Conservation (phyloP, 225 moss, liverwort and hornwort species). For the Pleurozium schreberi region DNA sequence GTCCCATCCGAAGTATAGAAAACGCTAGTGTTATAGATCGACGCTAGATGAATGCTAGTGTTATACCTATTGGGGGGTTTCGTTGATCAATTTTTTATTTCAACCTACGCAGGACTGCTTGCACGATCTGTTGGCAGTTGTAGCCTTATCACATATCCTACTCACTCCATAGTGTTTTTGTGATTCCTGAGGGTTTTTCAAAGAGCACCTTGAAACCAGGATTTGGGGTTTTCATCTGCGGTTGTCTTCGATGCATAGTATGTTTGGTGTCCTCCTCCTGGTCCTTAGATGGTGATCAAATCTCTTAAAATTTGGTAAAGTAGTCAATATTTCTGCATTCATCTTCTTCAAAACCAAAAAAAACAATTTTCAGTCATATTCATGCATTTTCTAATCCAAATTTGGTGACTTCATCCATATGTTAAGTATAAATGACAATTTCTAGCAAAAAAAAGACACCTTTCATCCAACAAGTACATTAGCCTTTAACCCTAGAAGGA, state of each 20-base stretch:
- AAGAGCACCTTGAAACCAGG: neutral
- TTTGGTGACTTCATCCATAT: neutral
- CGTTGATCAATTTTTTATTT: neutral
- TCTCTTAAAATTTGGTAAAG: neutral
- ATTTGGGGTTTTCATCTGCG: neutral
- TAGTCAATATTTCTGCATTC: neutral
- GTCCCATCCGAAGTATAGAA: neutral
- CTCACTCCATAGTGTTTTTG: neutral
- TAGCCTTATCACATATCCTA: neutral
- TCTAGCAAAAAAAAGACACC: fast-evolving
- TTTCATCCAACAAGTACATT: no score
- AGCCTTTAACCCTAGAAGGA: no score
- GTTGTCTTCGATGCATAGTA: neutral
- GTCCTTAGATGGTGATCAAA: no score
- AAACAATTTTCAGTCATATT: neutral
- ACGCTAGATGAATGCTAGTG: neutral
- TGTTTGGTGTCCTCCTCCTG: neutral
- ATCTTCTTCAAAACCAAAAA: neutral
- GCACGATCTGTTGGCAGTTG: neutral
- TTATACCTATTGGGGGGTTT: neutral
- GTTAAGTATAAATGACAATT: neutral
- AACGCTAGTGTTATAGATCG: neutral
- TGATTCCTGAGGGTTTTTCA: neutral
- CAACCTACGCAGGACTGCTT: neutral
- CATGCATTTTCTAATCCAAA: neutral